Conservation (phyloP, 805 yeast genomes). For the Wickerhamiella slavikovae region DNA sequence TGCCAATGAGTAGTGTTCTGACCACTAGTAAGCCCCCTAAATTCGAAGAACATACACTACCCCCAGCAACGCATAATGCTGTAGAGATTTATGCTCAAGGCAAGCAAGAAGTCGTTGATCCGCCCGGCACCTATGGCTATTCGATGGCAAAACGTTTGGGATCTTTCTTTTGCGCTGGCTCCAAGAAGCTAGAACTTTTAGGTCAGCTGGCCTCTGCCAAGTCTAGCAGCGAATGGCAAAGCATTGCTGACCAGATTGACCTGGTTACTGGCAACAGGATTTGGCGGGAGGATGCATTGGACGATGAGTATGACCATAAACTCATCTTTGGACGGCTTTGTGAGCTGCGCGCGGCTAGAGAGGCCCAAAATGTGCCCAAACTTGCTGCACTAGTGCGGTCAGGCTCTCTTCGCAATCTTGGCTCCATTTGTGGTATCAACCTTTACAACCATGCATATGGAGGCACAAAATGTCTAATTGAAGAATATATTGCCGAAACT, state of each 20-base stretch:
- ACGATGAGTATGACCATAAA: conserved; percentile 64
- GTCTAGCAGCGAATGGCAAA: conserved; percentile 51
- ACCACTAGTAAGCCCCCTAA: not conserved
- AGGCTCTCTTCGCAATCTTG: conserved; percentile 75
- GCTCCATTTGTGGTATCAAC: conserved; percentile 64
- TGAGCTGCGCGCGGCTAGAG: conserved; percentile 38
- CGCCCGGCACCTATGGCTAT: too few relatives aligned
- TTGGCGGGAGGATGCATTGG: conserved; percentile 59
- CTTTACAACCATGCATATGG: conserved; percentile 63
- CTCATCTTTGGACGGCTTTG: conserved; percentile 58
- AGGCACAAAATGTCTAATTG: conserved; percentile 79
- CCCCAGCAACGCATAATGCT: not conserved
- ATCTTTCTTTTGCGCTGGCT: conserved; percentile 5
- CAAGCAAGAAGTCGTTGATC: not conserved
- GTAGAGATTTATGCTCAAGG: not conserved
- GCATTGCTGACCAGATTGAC: conserved; percentile 25
- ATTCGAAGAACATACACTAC: not conserved
- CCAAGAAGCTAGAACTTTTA: conserved; percentile 12
- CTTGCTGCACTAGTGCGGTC: conserved; percentile 49
- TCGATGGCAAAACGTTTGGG: not conserved
- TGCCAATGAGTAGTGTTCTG: too few relatives aligned
- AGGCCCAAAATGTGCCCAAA: conserved; percentile 8
- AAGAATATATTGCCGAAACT: conserved; percentile 66
- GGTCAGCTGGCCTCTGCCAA: conserved; percentile 22
- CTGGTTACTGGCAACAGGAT: conserved; percentile 20